These are phyloP conservation scores for Auxenochlorella protothecoides DNA, from an alignment of 139 green algal species.

Conservation along the genomic window DNA sequence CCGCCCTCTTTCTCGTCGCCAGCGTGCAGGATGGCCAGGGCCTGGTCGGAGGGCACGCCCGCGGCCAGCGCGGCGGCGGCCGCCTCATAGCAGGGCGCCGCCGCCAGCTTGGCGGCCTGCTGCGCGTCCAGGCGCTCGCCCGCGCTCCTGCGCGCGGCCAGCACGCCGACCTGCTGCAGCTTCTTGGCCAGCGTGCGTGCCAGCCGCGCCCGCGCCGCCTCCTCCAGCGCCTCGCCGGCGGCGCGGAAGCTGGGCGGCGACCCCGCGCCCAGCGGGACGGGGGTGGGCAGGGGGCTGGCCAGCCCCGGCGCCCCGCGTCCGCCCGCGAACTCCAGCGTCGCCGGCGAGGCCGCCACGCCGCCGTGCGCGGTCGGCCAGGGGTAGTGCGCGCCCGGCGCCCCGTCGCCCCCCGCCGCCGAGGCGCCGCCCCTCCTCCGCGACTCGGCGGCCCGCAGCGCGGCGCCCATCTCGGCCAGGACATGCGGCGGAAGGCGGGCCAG, in stretches of 20 bases:
- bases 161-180: constrained; percentile 62
- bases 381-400: neutral
- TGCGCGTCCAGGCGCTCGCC: constrained; percentile 51
- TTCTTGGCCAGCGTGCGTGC: constrained; percentile 60
- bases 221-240: neutral
- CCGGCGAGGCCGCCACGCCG: constrained; percentile 1
- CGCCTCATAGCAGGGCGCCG: constrained; percentile 32
- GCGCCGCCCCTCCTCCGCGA: constrained; percentile 18
- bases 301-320: neutral
- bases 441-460: constrained; percentile 8
- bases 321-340: neutral
- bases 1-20: no score
- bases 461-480: constrained; percentile 44
- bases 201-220: constrained; percentile 27
- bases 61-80: constrained; percentile 34
- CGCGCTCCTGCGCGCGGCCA: constrained; percentile 22
- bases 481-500: constrained; percentile 39
- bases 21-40: neutral
- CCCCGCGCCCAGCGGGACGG: neutral
- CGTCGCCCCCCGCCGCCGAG: neutral
- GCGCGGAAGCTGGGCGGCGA: constrained; percentile 14
- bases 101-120: constrained; percentile 60
- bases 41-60: constrained; percentile 27
- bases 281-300: neutral
- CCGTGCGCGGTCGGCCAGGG: constrained; percentile 3